Evolutionary conservation across 441 rosid species (phyloP).

Genomic region (Populus tomentosa): DNA sequence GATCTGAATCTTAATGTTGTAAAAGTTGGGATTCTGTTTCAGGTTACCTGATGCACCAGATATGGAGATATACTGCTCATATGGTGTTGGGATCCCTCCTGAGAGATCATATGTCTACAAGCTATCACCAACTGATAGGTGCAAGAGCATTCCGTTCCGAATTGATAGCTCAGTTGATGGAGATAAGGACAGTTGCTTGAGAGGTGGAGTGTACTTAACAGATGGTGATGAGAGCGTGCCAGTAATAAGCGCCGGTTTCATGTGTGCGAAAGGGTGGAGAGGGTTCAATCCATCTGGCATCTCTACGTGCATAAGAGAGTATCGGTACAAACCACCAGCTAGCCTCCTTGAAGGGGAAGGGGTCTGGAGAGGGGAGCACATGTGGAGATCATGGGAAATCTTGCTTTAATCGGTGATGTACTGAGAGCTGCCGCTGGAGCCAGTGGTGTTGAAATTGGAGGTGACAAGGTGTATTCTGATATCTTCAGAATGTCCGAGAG

Average conservation of each 20-base stretch:
- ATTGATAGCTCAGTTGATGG: slow-evolving; percentile 45
- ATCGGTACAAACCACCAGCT: slow-evolving; percentile 39
- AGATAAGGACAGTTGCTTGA: slow-evolving; percentile 35
- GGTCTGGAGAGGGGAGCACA: slow-evolving; percentile 55
- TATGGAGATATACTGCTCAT: slow-evolving; percentile 58
- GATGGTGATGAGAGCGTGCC: slow-evolving; percentile 69
- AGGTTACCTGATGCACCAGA: slow-evolving; percentile 67
- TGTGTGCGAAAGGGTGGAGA: slow-evolving; percentile 73
- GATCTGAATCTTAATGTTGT: neutral
- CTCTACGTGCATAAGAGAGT: slow-evolving; percentile 43
- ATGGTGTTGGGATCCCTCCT: slow-evolving; percentile 65
- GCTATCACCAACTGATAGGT: slow-evolving; percentile 27
- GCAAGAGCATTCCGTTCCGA: slow-evolving; percentile 52
- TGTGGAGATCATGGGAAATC: slow-evolving; percentile 63
- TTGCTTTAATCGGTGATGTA: slow-evolving; percentile 55
- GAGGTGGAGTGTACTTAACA: slow-evolving; percentile 40
- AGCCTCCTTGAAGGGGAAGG: slow-evolving; percentile 54
- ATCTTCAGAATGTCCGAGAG: slow-evolving; percentile 41
- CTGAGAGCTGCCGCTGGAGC: slow-evolving; percentile 57
- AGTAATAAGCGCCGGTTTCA: slow-evolving; percentile 56
- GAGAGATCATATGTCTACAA: slow-evolving; percentile 66
- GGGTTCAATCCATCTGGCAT: slow-evolving; percentile 67
- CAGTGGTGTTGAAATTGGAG: slow-evolving; percentile 47
- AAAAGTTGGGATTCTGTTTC: slow-evolving; percentile 15
- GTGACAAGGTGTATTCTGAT: slow-evolving; percentile 49